These are phyloP conservation scores for Acorus calamus DNA, from an alignment of 106 monocot genomes.

Conservation along the genomic window DNA sequence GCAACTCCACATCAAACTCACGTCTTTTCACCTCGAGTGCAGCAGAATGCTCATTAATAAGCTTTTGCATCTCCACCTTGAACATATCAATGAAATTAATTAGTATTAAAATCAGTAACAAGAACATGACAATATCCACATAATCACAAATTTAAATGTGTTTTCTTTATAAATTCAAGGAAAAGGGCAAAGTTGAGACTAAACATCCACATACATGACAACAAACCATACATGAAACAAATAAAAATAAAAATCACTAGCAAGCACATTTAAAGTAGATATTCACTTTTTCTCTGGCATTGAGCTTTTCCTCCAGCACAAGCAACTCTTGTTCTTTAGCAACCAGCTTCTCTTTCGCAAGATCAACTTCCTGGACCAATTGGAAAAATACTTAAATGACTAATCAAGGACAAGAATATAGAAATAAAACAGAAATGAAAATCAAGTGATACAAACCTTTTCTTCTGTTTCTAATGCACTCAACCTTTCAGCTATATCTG, in stretches of 20 bases:
- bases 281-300: constrained; percentile 48
- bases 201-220: too few species aligned
- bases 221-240: too few species aligned
- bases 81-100: not conserved
- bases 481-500: constrained; percentile 40
- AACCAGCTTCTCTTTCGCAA: constrained; percentile 23
- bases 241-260: too few species aligned
- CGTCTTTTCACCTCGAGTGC: constrained; percentile 44
- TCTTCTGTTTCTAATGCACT: constrained; percentile 45
- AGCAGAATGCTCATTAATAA: constrained; percentile 67
- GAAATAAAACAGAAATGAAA: not conserved
- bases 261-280: too few species aligned
- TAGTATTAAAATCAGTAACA: not conserved
- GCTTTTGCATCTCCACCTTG: constrained; percentile 82
- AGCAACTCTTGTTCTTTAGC: constrained; percentile 46
- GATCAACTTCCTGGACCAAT: constrained; percentile 35
- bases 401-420: not conserved
- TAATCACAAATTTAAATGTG: not conserved
- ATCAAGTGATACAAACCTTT: constrained; percentile 44
- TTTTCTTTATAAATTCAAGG: too few species aligned
- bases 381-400: not conserved
- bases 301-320: constrained; percentile 44
- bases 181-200: too few species aligned
- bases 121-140: not conserved
- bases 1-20: constrained; percentile 74